Evolutionary conservation across 768 basidiomycete genomes (phyloP).

Genomic region (Boletus pseudopeckii): DNA sequence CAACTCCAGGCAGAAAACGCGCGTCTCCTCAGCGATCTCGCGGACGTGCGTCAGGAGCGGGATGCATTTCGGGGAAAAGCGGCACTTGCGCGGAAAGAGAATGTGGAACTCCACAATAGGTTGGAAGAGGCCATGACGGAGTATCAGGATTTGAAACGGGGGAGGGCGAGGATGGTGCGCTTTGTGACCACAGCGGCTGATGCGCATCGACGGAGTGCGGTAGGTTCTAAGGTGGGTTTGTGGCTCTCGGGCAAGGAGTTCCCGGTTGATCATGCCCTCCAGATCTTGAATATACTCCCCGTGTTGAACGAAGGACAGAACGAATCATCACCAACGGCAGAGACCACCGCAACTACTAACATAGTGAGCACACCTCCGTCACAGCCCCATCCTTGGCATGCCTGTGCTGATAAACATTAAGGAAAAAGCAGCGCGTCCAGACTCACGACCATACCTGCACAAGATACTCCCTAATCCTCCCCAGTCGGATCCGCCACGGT

Average conservation of each 20-base stretch:
- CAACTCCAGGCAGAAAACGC: conserved; percentile 27
- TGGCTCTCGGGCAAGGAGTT: background rate
- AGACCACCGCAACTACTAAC: background rate
- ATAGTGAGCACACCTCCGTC: background rate
- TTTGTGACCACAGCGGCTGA: background rate
- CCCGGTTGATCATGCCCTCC: background rate
- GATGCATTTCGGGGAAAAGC: conserved; percentile 23
- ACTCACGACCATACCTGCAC: background rate
- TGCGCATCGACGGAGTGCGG: background rate
- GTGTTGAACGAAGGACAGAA: conserved; percentile 5
- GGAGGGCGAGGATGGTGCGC: conserved; percentile 13
- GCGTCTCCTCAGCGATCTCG: conserved; percentile 23
- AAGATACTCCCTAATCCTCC: conserved; percentile 11
- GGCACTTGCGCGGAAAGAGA: conserved; percentile 19
- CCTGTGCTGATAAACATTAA: conserved; percentile 7
- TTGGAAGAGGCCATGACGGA: conserved; percentile 19
- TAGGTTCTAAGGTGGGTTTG: background rate
- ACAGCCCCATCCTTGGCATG: background rate
- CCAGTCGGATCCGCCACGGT: no score
- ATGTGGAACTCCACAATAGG: conserved; percentile 19
- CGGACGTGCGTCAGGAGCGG: conserved; percentile 26
- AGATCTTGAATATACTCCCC: conserved; percentile 7
- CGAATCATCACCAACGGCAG: background rate
- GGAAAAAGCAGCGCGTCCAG: conserved; percentile 1
- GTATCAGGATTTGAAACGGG: conserved; percentile 24